Conservation (phyloP, 805 yeast genomes). For the Spathaspora hagerdaliae region DNA sequence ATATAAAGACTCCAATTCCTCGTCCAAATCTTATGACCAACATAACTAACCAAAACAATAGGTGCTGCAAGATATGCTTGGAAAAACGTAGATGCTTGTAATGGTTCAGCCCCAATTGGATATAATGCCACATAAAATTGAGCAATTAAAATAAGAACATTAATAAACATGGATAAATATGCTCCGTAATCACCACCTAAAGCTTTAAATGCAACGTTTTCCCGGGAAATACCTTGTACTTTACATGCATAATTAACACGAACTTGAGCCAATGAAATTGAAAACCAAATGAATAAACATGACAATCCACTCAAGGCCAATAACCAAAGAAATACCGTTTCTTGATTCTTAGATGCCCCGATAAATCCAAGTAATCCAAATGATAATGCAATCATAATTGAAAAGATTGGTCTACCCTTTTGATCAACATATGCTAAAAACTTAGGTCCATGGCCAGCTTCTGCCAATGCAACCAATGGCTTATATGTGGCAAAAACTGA, state of each 20-base stretch:
- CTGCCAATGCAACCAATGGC: constrained; percentile 59
- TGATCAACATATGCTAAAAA: constrained; percentile 32
- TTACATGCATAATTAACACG: constrained; percentile 54
- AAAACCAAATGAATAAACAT: constrained; percentile 36
- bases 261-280: constrained; percentile 33
- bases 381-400: constrained; percentile 23
- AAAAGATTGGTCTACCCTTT: constrained; percentile 34
- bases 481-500: constrained; percentile 66
- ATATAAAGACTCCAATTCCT: constrained; percentile 21
- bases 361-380: constrained; percentile 35
- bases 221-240: constrained; percentile 56
- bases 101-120: constrained; percentile 42
- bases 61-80: constrained; percentile 45
- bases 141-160: constrained; percentile 18
- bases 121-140: constrained; percentile 27
- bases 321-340: constrained; percentile 32
- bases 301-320: constrained; percentile 34
- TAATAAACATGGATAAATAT: constrained; percentile 18
- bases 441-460: constrained; percentile 61
- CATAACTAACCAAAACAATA: constrained; percentile 37
- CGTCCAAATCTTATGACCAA: constrained; percentile 23
- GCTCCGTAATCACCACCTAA: constrained; percentile 46
- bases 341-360: constrained; percentile 21
- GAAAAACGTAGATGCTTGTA: constrained; percentile 41
- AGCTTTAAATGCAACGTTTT: constrained; percentile 67